Evolutionary conservation across 352 stramenopile species (phyloP).

Genomic region (Albugo laibachii): DNA sequence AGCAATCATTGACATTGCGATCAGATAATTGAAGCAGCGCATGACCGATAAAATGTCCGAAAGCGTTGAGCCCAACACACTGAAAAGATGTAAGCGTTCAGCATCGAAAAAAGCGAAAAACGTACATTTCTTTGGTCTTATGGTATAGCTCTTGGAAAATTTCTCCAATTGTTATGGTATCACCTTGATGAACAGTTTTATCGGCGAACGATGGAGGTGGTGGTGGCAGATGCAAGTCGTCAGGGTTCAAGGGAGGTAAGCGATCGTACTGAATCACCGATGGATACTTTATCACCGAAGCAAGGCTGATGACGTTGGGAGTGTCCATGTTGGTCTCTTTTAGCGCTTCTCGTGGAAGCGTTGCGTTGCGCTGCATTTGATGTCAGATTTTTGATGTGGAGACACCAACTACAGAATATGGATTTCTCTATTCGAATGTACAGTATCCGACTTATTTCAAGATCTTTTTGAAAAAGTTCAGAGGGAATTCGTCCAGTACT

Average conservation of each 20-base stretch:
- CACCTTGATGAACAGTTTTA: constrained; percentile 33
- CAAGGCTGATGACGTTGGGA: too few species aligned
- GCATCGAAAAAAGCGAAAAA: neutral
- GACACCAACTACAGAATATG: too few species aligned
- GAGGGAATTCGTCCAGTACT: too few species aligned
- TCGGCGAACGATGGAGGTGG: constrained; percentile 51
- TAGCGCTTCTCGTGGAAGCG: too few species aligned
- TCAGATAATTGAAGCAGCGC: constrained; percentile 48
- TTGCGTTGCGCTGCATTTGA: too few species aligned
- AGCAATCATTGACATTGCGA: constrained; percentile 56
- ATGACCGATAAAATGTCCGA: constrained; percentile 56
- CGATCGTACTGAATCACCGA: neutral
- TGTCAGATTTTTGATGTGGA: too few species aligned
- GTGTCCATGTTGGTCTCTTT: too few species aligned
- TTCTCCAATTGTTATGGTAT: constrained; percentile 63
- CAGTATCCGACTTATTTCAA: too few species aligned
- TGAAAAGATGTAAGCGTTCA: constrained; percentile 2
- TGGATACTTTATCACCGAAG: too few species aligned
- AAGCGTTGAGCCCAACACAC: constrained; percentile 63
- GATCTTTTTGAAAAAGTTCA: too few species aligned
- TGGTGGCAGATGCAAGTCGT: constrained; percentile 66
- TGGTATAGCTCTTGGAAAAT: constrained; percentile 73
- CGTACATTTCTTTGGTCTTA: constrained; percentile 60
- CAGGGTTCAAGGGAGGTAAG: constrained; percentile 58
- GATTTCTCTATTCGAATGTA: too few species aligned